Evolutionary conservation across 768 basidiomycete species (phyloP).

Genomic region (Hericium rajendrae): DNA sequence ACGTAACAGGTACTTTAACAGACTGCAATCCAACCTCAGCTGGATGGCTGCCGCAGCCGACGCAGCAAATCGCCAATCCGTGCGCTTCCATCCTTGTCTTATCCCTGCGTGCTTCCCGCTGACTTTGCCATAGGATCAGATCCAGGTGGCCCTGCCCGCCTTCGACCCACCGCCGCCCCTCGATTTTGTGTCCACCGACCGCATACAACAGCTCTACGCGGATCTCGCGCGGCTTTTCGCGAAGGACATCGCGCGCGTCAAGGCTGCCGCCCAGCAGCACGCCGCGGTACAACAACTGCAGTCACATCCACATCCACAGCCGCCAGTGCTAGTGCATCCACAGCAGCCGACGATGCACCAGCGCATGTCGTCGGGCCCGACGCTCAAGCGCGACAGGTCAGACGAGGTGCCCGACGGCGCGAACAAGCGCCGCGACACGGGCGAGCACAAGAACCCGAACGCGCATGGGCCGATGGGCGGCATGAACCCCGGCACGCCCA

Average conservation of each 20-base stretch:
- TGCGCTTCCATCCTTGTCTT: conserved; percentile 21
- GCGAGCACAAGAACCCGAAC: conserved; percentile 38
- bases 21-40: conserved; percentile 61
- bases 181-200: conserved; percentile 42
- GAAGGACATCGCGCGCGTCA: conserved; percentile 28
- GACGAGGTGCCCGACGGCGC: conserved; percentile 38
- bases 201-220: conserved; percentile 54
- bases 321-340: neutral
- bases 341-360: conserved; percentile 6
- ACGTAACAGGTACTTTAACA: conserved; percentile 40
- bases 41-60: conserved; percentile 68
- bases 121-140: neutral
- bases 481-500: too few species aligned
- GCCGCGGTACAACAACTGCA: neutral
- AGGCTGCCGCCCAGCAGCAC: conserved; percentile 5
- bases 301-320: neutral
- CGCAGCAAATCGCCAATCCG: conserved; percentile 32
- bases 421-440: conserved; percentile 62
- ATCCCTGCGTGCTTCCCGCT: neutral
- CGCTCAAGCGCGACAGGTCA: conserved; percentile 55
- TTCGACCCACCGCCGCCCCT: conserved; percentile 47
- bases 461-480: neutral
- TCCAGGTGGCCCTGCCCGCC: conserved; percentile 33
- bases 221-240: conserved; percentile 54
- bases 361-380: conserved; percentile 17